These are phyloP conservation scores for Cyclotella atomus DNA, from an alignment of 108 stramenopile species.

Conservation along the genomic window DNA sequence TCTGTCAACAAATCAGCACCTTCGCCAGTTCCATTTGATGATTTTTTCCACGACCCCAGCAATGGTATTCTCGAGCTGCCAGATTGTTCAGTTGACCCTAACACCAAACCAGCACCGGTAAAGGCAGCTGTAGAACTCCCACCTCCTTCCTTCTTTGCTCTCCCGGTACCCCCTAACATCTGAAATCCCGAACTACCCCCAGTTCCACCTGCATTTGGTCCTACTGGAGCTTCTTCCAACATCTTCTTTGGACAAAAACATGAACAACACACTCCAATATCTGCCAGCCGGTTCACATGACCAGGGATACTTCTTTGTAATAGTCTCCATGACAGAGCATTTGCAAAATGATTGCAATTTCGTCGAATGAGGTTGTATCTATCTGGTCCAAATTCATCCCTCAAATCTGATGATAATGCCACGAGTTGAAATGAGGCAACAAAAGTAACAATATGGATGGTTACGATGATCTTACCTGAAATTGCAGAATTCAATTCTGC, in stretches of 20 bases:
- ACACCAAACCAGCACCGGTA: conserved; percentile 55
- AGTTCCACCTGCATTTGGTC: conserved; percentile 48
- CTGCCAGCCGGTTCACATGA: conserved; percentile 88
- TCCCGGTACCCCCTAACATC: conserved; percentile 51
- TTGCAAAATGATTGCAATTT: conserved; percentile 95
- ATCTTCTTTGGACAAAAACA: conserved; percentile 84
- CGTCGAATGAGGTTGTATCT: conserved; percentile 76
- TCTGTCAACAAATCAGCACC: conserved; percentile 71
- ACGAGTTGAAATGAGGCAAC: background rate
- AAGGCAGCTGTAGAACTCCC: conserved; percentile 43
- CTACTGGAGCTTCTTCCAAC: conserved; percentile 83
- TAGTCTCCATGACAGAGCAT: conserved; percentile 81
- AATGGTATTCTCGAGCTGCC: conserved; percentile 27
- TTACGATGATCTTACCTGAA: conserved; percentile 32
- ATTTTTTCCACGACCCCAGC: conserved; percentile 37
- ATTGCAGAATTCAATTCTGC: conserved; percentile 72
- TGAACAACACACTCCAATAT: conserved; percentile 78
- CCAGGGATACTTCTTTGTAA: conserved; percentile 68
- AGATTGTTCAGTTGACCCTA: conserved; percentile 40
- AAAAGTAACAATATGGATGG: background rate
- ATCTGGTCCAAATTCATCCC: conserved; percentile 70
- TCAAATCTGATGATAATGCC: conserved; percentile 42
- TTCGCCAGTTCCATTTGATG: conserved; percentile 12
- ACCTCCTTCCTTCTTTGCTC: conserved; percentile 41
- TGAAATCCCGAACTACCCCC: conserved; percentile 33